These are phyloP conservation scores for Pseudocercospora eumusae DNA, from an alignment of 2,329 filamentous ascomycete species.

Conservation along the genomic window DNA sequence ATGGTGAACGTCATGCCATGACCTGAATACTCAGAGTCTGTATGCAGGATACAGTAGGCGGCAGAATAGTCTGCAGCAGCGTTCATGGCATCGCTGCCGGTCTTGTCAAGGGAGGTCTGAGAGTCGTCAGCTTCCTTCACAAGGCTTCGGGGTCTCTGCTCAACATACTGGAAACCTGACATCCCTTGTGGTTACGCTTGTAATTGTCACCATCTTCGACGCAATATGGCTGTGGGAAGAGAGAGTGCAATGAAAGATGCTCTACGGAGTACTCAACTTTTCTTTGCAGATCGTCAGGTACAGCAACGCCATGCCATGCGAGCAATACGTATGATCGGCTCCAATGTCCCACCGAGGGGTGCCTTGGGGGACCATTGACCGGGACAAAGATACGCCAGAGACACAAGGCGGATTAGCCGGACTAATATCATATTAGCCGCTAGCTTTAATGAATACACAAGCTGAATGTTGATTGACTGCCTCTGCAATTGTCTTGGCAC, in stretches of 20 bases:
- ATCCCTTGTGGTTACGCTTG: constrained; percentile 49
- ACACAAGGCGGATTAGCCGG: neutral
- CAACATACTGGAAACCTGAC: constrained; percentile 50
- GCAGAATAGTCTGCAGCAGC: constrained; percentile 88
- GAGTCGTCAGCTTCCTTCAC: neutral
- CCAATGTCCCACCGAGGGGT: constrained; percentile 9
- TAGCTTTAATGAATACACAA: neutral
- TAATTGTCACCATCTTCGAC: constrained; percentile 50
- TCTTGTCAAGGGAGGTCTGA: constrained; percentile 85
- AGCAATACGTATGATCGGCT: constrained; percentile 15
- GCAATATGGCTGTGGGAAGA: neutral
- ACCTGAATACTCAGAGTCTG: constrained; percentile 69
- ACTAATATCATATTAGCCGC: neutral
- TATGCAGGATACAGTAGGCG: constrained; percentile 90
- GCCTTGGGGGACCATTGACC: constrained; percentile 1
- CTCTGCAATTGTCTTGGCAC: neutral
- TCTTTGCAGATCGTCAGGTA: constrained; percentile 16
- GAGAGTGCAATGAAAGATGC: neutral
- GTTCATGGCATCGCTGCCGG: constrained; percentile 97
- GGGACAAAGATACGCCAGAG: constrained; percentile 14
- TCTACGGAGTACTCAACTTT: constrained; percentile 4
- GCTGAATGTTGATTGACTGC: neutral
- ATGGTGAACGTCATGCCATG: constrained; percentile 89
- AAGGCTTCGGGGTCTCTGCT: neutral
- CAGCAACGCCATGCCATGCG: constrained; percentile 18